Percentiles rank a stretch among this genome's conserved stretches.
phyloP scores from a whole-genome alignment of 805 yeast species.

The Nakazawaea wyomingensis region DNA sequence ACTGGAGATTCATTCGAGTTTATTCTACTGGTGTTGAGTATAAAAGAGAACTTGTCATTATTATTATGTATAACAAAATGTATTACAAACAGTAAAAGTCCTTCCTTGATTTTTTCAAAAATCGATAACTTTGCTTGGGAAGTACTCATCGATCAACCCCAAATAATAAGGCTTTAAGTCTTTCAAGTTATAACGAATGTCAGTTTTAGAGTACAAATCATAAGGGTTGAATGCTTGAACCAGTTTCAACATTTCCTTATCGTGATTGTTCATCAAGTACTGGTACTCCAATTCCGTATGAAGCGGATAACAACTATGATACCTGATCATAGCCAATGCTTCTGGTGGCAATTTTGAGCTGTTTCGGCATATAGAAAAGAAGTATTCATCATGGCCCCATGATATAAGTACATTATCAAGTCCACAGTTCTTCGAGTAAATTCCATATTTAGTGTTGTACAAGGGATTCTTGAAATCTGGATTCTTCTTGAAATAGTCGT shows the following conservation, averaged over 20 bases:
- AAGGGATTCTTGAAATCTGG: slow-evolving; percentile 61
- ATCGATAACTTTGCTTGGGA: slow-evolving; percentile 52
- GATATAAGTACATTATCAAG: slow-evolving; percentile 64
- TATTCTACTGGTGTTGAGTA: too few species aligned
- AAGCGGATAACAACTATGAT: slow-evolving; percentile 75
- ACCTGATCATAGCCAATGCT: slow-evolving; percentile 68
- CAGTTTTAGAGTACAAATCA: slow-evolving; percentile 62
- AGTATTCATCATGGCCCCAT: slow-evolving; percentile 79
- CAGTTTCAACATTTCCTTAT: slow-evolving; percentile 53
- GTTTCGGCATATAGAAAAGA: slow-evolving; percentile 65
- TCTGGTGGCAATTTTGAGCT: slow-evolving; percentile 61
- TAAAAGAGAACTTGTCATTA: too few species aligned
- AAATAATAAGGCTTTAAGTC: slow-evolving; percentile 52
- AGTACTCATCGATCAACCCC: slow-evolving; percentile 62
- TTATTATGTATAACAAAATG: too few species aligned
- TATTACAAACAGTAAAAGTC: too few species aligned
- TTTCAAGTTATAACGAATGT: slow-evolving; percentile 40
- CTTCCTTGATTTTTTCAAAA: slow-evolving; percentile 42
- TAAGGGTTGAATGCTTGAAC: slow-evolving; percentile 65
- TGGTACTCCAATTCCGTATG: slow-evolving; percentile 65
- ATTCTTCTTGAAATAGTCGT: slow-evolving; percentile 53
- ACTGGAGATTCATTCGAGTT: too few species aligned
- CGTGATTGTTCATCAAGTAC: slow-evolving; percentile 60
- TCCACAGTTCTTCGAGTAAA: slow-evolving; percentile 61
- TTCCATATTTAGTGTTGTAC: slow-evolving; percentile 61